A percentile compares a stretch with the other conserved stretches of the same genome.
Evolutionary conservation across 345 rosid species (phyloP).

Genomic region (Acer saccharum): DNA sequence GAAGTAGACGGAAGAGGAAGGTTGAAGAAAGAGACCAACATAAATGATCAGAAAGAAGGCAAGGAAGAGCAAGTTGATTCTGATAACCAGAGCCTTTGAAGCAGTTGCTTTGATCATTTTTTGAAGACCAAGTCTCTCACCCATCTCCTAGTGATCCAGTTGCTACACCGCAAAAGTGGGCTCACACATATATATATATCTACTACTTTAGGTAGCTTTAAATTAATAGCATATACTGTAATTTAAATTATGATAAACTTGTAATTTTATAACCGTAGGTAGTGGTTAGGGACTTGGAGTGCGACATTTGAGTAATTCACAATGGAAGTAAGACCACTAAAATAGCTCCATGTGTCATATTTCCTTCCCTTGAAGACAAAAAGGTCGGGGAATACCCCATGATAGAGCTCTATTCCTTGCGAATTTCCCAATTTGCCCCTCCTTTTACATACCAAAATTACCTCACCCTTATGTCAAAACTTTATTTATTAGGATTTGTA

Average conservation of each 20-base stretch:
- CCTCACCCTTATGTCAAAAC: background rate
- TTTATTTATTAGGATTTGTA: background rate
- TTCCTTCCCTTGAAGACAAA: slow-evolving; percentile 38
- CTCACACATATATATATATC: slow-evolving; percentile 11
- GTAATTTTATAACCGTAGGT: slow-evolving; percentile 21
- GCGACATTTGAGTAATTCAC: slow-evolving; percentile 32
- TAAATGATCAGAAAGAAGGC: slow-evolving; percentile 62
- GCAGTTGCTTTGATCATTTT: slow-evolving; percentile 60
- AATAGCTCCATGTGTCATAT: slow-evolving; percentile 49
- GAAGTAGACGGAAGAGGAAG: slow-evolving; percentile 67
- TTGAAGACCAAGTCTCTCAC: slow-evolving; percentile 34
- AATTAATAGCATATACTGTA: background rate
- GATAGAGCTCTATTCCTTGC: slow-evolving; percentile 10
- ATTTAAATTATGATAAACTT: slow-evolving; percentile 14
- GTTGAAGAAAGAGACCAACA: slow-evolving; percentile 57
- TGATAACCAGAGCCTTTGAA: slow-evolving; percentile 62
- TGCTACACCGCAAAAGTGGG: slow-evolving; percentile 23
- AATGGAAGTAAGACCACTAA: slow-evolving; percentile 32
- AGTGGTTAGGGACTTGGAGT: slow-evolving; percentile 40
- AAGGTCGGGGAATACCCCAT: slow-evolving; percentile 23
- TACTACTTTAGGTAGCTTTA: slow-evolving; percentile 12
- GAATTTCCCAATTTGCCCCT: slow-evolving; percentile 20
- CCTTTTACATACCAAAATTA: too few relatives aligned
- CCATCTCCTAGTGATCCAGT: slow-evolving; percentile 30
- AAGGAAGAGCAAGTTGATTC: slow-evolving; percentile 63